phyloP scores from a whole-genome alignment of 306 rosid genomes.

The Canavalia gladiata region DNA sequence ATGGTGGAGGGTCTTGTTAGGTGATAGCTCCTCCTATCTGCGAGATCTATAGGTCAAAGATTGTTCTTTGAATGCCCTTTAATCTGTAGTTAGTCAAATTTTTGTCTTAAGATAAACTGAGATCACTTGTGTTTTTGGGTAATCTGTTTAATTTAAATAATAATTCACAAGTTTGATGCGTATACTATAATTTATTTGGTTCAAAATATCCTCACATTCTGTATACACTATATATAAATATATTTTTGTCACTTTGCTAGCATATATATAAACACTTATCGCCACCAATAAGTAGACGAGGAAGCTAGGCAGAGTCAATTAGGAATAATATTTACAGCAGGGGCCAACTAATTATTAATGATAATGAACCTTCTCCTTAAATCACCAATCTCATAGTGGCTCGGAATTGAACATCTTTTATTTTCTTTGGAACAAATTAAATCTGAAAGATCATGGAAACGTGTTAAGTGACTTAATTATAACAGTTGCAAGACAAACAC shows the following conservation, averaged over 20 bases:
- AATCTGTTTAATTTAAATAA: constrained; percentile 34
- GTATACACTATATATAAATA: background rate
- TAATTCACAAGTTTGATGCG: constrained; percentile 32
- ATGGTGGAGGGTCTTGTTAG: constrained; percentile 60
- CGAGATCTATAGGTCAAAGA: constrained; percentile 79
- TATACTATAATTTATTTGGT: background rate
- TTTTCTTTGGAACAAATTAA: constrained; percentile 26
- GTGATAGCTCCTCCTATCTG: constrained; percentile 61
- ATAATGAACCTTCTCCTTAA: constrained; percentile 28
- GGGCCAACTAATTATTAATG: constrained; percentile 38
- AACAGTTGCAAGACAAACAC: constrained; percentile 40
- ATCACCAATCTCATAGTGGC: constrained; percentile 39
- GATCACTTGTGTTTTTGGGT: constrained; percentile 48
- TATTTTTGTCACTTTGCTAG: constrained; percentile 27
- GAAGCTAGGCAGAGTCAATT: background rate
- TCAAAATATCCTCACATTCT: constrained; percentile 35
- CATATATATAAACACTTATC: constrained; percentile 12
- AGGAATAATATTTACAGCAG: constrained; percentile 6
- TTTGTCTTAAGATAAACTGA: constrained; percentile 46
- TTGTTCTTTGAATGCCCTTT: constrained; percentile 54
- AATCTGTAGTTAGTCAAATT: constrained; percentile 44
- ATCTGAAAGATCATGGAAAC: background rate
- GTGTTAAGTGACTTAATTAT: constrained; percentile 32
- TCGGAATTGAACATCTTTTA: background rate
- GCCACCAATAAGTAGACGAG: background rate